These are phyloP conservation scores for Mycena crocata DNA, from an alignment of 768 basidiomycete genomes.

Conservation along the genomic window DNA sequence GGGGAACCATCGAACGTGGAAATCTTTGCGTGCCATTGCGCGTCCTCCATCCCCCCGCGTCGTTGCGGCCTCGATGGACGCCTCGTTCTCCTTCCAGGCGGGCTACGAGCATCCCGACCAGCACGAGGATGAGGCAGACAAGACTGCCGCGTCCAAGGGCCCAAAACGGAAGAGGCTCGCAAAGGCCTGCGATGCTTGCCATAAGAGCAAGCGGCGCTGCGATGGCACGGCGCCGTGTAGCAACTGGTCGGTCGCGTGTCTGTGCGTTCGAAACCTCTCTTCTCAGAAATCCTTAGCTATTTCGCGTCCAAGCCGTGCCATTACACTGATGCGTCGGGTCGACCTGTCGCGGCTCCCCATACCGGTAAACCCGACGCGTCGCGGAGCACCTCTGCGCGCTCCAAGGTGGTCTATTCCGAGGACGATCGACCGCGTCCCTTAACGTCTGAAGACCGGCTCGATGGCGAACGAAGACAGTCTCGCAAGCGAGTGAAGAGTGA, in stretches of 20 bases:
- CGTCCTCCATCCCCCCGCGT: slow-evolving; percentile 15
- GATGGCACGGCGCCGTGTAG: slow-evolving; percentile 87
- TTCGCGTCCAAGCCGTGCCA: slow-evolving; percentile 86
- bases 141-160: slow-evolving; percentile 48
- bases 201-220: slow-evolving; percentile 87
- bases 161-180: slow-evolving; percentile 68
- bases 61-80: slow-evolving; percentile 29
- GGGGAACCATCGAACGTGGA: neutral
- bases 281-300: slow-evolving; percentile 58
- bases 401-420: slow-evolving; percentile 26
- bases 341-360: slow-evolving; percentile 80
- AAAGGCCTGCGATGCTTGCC: slow-evolving; percentile 85
- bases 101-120: slow-evolving; percentile 34
- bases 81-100: slow-evolving; percentile 29
- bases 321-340: slow-evolving; percentile 84
- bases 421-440: slow-evolving; percentile 42
- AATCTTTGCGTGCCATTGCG: too few species aligned
- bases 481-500: slow-evolving; percentile 66
- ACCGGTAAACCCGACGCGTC: slow-evolving; percentile 57
- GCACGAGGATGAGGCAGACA: slow-evolving; percentile 43
- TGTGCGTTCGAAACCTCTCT: slow-evolving; percentile 12
- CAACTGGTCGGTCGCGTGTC: slow-evolving; percentile 67
- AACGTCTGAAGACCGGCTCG: slow-evolving; percentile 31
- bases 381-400: slow-evolving; percentile 21
- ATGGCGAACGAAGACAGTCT: slow-evolving; percentile 52